Base-by-base conservation (phyloP, 73 alveolate species). In the Paramecium pentaurelia region DNA sequence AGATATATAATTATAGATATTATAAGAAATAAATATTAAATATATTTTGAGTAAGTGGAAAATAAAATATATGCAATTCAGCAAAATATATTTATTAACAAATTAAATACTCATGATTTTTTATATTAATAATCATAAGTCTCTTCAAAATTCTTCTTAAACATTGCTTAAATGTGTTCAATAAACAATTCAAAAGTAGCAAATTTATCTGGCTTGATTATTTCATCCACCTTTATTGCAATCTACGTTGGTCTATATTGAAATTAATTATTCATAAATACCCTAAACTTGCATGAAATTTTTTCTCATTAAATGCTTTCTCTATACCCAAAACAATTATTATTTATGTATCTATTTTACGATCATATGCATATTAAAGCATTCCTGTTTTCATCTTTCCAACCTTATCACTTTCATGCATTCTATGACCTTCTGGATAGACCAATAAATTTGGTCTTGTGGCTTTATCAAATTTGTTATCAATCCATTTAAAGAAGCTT, bases 401-500 rank as follows among this genome's bases (percentile, higher is more conserved):
- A 10, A 42, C 28, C 25, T 47, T 42, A 47, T 28, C 71, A 25
- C 64, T 27, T 6, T 80, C 91, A 27, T 44, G 27, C 75, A 45
- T 18, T 25, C 91, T 9, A 8, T 80, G 77, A 38, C 77, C 75
- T 80, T 80, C 91, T 3, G 91, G 75, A 47, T 80, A 80, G 18
- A 80, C 77, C 0, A 80, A 16, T 18, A 80, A 8, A 32, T 80
- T 77, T 10, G 90, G 90, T 34, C 90, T 36, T 25, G 47, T 32
- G 8, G 77, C 47, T 44, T 42, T 40, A 10, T 40, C 71, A 47
- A 45, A 80, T 80, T 47, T 80, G 14, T 18, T 44, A 80, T 80
- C 91, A 45, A 80, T 18, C 91, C 77, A 42, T 80, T 80, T 32
- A 47, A 42, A 80, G 91, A 80, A 80, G 32, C 87, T 73, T 54